Evolutionary conservation across 331 rosid genomes (phyloP).

Genomic region (Prunus yedoensis): DNA sequence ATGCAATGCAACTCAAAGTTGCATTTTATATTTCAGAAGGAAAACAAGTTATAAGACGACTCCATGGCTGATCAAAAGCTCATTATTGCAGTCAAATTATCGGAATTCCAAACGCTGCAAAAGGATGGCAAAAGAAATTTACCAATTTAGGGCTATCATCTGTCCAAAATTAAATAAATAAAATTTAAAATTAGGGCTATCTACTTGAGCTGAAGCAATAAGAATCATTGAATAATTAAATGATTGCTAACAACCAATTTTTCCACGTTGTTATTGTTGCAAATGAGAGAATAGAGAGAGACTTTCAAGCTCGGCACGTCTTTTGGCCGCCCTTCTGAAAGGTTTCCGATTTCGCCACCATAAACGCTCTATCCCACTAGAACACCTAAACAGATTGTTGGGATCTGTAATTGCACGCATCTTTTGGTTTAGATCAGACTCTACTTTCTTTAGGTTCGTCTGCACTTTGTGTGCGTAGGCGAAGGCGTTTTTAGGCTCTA

Average conservation of each 20-base stretch:
- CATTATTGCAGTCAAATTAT: too few relatives aligned
- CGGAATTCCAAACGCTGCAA: too few relatives aligned
- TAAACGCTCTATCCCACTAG: conserved; percentile 55
- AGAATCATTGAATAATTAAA: conserved; percentile 51
- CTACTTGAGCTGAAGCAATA: conserved; percentile 24
- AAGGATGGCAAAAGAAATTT: too few relatives aligned
- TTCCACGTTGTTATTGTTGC: conserved; percentile 23
- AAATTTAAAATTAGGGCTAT: conserved; percentile 8
- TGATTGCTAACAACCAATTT: conserved; percentile 40
- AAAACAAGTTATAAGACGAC: too few relatives aligned
- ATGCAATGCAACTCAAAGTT: neutral
- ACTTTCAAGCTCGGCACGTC: conserved; percentile 62
- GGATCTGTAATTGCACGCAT: conserved; percentile 32
- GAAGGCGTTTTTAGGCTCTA: conserved; percentile 86
- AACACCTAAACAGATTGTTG: conserved; percentile 27
- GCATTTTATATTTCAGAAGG: neutral
- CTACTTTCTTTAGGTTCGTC: conserved; percentile 50
- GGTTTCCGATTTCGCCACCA: conserved; percentile 91
- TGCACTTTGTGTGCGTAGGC: conserved; percentile 57
- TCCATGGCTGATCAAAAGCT: too few relatives aligned
- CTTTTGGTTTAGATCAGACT: conserved; percentile 24
- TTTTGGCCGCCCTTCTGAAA: conserved; percentile 72
- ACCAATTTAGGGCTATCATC: conserved; percentile 11
- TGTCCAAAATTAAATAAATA: too few relatives aligned
- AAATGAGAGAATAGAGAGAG: conserved; percentile 52